phyloP scores from a whole-genome alignment of 257 asterid species.

The Plantago major region DNA sequence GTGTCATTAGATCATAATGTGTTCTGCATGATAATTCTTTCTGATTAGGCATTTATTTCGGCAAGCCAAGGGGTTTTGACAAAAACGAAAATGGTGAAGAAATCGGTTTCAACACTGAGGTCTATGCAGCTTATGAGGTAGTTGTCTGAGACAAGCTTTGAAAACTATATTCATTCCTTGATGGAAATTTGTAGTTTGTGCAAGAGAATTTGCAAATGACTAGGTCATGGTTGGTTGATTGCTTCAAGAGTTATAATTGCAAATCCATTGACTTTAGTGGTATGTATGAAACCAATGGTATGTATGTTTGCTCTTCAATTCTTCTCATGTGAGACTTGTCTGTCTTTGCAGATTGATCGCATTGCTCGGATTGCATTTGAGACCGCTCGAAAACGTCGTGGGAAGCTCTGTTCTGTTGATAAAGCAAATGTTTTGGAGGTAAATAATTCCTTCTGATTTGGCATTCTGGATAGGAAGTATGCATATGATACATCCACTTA shows the following conservation, averaged over 20 bases:
- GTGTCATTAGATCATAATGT: not conserved
- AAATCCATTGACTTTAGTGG: not conserved
- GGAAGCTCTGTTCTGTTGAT: conserved; percentile 93
- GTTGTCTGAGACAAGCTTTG: conserved; percentile 7
- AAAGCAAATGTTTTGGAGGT: conserved; percentile 99
- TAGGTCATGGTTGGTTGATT: conserved; percentile 2
- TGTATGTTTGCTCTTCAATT: not conserved
- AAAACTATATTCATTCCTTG: too few species aligned
- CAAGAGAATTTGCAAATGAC: conserved; percentile 5
- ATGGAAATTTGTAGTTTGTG: not conserved
- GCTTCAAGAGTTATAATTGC: conserved; percentile 11
- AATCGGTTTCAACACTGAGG: conserved; percentile 91
- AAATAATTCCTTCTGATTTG: conserved; percentile 18
- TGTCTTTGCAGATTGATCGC: conserved; percentile 82
- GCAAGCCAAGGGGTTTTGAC: conserved; percentile 89
- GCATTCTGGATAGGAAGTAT: not conserved
- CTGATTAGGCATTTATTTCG: conserved; percentile 81
- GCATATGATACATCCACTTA: not conserved
- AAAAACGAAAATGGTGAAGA: conserved; percentile 79
- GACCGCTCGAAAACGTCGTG: conserved; percentile 84
- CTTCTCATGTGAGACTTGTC: conserved; percentile 12
- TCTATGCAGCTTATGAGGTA: conserved; percentile 85
- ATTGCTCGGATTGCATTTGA: conserved; percentile 96
- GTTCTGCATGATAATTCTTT: not conserved
- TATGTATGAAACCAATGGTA: not conserved